Evolutionary conservation across 192 early-diverging fungal species (phyloP).

Genomic region (Podila epicladia): DNA sequence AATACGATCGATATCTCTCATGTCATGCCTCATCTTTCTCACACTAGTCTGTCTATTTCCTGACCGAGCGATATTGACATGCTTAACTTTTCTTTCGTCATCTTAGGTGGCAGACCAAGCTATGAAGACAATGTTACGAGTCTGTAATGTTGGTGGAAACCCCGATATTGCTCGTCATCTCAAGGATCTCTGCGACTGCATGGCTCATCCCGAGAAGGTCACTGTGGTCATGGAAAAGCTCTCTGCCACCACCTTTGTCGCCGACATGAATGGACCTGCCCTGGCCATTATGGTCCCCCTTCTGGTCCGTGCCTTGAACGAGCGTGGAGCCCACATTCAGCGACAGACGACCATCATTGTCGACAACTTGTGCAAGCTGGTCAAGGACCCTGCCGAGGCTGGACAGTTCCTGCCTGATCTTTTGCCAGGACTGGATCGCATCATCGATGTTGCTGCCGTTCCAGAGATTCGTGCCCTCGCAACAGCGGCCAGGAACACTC

Average conservation of each 20-base stretch:
- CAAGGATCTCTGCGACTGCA: slow-evolving; percentile 75
- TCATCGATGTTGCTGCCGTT: slow-evolving; percentile 74
- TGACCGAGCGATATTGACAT: no score
- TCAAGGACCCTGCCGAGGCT: slow-evolving; percentile 83
- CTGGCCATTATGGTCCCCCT: slow-evolving; percentile 84
- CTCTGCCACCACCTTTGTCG: slow-evolving; percentile 82
- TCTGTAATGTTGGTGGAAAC: slow-evolving; percentile 79
- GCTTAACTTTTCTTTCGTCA: background rate
- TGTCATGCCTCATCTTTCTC: no score
- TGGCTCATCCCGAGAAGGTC: slow-evolving; percentile 82
- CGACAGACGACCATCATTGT: slow-evolving; percentile 83
- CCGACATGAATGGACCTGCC: slow-evolving; percentile 78
- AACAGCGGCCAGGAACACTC: slow-evolving; percentile 67
- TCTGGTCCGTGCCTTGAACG: slow-evolving; percentile 72
- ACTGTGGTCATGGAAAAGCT: slow-evolving; percentile 78
- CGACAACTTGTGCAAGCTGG: slow-evolving; percentile 88
- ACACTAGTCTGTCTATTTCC: no score
- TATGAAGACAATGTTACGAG: slow-evolving; percentile 69
- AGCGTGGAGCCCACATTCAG: slow-evolving; percentile 70
- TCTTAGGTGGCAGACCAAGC: slow-evolving; percentile 54
- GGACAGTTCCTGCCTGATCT: slow-evolving; percentile 80
- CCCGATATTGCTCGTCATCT: slow-evolving; percentile 77
- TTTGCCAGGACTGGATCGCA: slow-evolving; percentile 78
- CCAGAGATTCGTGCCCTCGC: slow-evolving; percentile 81
- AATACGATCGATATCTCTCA: no score